Evolutionary conservation across 768 basidiomycete species (phyloP).

Genomic region (Kwoniella dendrophila): DNA sequence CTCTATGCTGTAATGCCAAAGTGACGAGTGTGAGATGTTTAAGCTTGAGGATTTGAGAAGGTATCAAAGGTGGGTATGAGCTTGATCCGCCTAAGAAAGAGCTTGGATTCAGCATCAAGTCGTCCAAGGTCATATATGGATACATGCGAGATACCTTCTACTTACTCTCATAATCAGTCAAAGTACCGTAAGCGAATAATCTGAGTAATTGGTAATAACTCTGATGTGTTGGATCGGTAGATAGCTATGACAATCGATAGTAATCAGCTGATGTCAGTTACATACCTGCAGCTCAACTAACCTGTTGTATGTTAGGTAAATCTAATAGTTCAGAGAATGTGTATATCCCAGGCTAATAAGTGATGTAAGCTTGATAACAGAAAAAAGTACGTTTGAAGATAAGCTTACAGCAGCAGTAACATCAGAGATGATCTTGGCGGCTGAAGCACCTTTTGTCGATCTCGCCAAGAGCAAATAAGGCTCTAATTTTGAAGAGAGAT

Average conservation of each 20-base stretch:
- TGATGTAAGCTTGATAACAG: constrained; percentile 10
- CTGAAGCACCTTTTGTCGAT: constrained; percentile 86
- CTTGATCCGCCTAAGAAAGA: constrained; percentile 7
- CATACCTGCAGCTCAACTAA: constrained; percentile 52
- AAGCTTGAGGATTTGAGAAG: constrained; percentile 78
- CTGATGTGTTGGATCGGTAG: constrained; percentile 66
- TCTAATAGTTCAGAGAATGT: constrained; percentile 88
- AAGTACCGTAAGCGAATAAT: constrained; percentile 88
- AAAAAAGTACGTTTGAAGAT: not conserved
- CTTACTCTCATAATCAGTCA: constrained; percentile 76
- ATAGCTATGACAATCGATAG: constrained; percentile 63
- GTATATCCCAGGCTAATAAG: constrained; percentile 73
- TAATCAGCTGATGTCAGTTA: not conserved
- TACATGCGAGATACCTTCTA: constrained; percentile 13
- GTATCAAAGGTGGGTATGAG: constrained; percentile 67
- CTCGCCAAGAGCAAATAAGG: constrained; percentile 90
- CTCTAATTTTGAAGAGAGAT: constrained; percentile 58
- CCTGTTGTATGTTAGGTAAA: constrained; percentile 80
- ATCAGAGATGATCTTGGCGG: constrained; percentile 77
- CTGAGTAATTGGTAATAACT: constrained; percentile 70
- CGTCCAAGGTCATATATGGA: not conserved
- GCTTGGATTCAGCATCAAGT: too few species aligned
- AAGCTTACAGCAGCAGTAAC: constrained; percentile 69
- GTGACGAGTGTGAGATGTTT: constrained; percentile 91
- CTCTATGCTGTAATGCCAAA: constrained; percentile 74